Conservation (phyloP, 129 eudicot species). For the Flaveria ramosissima region DNA sequence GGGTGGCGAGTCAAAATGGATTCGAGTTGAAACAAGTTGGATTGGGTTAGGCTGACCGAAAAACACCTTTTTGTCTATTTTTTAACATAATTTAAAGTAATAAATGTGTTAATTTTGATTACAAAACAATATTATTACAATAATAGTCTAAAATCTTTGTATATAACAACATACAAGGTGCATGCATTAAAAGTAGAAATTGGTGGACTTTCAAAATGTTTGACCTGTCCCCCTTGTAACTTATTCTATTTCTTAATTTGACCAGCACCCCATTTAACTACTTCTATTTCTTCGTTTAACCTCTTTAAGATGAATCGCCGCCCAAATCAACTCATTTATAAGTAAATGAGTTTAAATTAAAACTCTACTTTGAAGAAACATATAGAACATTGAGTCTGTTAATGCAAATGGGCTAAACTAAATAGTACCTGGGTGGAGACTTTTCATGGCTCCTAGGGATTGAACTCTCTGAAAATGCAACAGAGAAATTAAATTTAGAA, state of each 20-base stretch:
- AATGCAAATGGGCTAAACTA: slow-evolving; percentile 1
- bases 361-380: background rate
- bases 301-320: background rate
- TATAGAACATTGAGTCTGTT: background rate
- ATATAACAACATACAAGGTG: background rate
- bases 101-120: background rate
- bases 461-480: slow-evolving; percentile 49
- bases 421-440: slow-evolving; percentile 62
- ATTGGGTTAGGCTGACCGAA: slow-evolving; percentile 5
- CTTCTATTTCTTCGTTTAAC: background rate
- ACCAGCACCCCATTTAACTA: background rate
- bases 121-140: background rate
- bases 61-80: background rate
- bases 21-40: background rate
- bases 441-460: slow-evolving; percentile 40
- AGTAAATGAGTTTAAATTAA: slow-evolving; percentile 2
- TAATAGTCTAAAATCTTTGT: background rate
- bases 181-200: background rate
- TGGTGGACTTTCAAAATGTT: background rate
- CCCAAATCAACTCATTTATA: background rate
- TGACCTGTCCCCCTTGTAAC: background rate
- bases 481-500: slow-evolving; percentile 13
- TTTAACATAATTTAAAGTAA: background rate
- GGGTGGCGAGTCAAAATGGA: background rate
- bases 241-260: background rate